Percentiles rank a stretch among this genome's conserved stretches.
Conservation (phyloP, 768 basidiomycete species). For the Auriscalpium orientale region DNA sequence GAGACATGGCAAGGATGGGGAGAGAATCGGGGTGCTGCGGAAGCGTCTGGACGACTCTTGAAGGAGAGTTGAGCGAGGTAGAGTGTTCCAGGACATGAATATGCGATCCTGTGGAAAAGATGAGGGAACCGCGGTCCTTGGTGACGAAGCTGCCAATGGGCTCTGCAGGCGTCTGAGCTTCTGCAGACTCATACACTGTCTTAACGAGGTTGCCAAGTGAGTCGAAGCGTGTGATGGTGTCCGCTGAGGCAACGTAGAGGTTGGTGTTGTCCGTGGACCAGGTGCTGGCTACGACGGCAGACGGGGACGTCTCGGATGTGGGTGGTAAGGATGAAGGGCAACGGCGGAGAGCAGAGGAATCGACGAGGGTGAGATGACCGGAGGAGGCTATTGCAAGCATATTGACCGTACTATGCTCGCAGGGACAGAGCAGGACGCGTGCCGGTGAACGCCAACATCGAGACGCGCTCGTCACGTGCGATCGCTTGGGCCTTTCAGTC, state of each 20-base stretch:
- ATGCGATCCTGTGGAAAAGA: slow-evolving; percentile 39
- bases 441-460: background rate
- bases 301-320: slow-evolving; percentile 5
- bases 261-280: slow-evolving; percentile 54
- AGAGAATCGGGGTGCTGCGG: slow-evolving; percentile 38
- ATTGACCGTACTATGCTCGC: background rate
- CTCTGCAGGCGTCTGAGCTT: slow-evolving; percentile 25
- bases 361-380: slow-evolving; percentile 39
- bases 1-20: slow-evolving; percentile 43
- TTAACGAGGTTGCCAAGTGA: slow-evolving; percentile 36
- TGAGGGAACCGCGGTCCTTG: slow-evolving; percentile 33
- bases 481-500: background rate
- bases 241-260: slow-evolving; percentile 45
- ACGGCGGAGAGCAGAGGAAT: slow-evolving; percentile 40
- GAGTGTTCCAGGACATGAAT: slow-evolving; percentile 44
- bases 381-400: slow-evolving; percentile 54
- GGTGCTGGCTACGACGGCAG: slow-evolving; percentile 34
- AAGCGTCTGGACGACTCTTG: slow-evolving; percentile 40
- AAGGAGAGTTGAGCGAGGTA: slow-evolving; percentile 22
- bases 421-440: background rate
- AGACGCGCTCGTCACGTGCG: background rate
- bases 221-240: slow-evolving; percentile 47
- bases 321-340: slow-evolving; percentile 32
- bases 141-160: slow-evolving; percentile 24
- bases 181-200: slow-evolving; percentile 32